phyloP scores from a whole-genome alignment of 2,329 filamentous ascomycete genomes.

The Aspergillus transmontanensis region DNA sequence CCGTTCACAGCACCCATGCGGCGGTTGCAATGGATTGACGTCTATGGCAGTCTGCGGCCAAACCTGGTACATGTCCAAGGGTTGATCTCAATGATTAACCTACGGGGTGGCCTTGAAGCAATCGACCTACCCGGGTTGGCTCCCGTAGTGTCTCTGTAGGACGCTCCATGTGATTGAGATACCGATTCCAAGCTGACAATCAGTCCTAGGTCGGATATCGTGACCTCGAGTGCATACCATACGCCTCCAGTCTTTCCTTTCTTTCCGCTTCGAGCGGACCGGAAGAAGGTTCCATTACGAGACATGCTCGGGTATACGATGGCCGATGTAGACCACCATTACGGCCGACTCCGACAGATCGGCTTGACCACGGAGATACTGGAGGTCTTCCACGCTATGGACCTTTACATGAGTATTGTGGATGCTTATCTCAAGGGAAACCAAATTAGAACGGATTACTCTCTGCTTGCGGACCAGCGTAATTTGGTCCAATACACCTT shows the following conservation, averaged over 20 bases:
- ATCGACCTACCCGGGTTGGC: conserved; percentile 41
- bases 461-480: conserved; percentile 39
- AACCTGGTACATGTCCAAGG: conserved; percentile 40
- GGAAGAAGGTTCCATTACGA: conserved; percentile 22
- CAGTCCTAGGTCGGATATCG: conserved; percentile 30
- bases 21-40: conserved; percentile 39
- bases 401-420: conserved; percentile 34
- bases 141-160: conserved; percentile 43
- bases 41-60: conserved; percentile 37
- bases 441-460: conserved; percentile 20
- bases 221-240: conserved; percentile 29
- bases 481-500: conserved; percentile 43
- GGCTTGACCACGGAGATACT: conserved; percentile 33
- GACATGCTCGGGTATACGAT: conserved; percentile 30
- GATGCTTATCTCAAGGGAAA: conserved; percentile 23
- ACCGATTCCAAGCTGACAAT: not conserved
- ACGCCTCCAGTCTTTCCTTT: conserved; percentile 29
- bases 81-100: conserved; percentile 36
- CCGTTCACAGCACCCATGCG: conserved; percentile 40
- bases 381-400: conserved; percentile 34
- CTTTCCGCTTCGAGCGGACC: conserved; percentile 26
- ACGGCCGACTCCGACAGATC: conserved; percentile 25
- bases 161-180: not conserved
- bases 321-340: conserved; percentile 28
- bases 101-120: conserved; percentile 40